Conservation (phyloP, 2,329 filamentous ascomycete species). For the Pseudogymnoascus sp. region DNA sequence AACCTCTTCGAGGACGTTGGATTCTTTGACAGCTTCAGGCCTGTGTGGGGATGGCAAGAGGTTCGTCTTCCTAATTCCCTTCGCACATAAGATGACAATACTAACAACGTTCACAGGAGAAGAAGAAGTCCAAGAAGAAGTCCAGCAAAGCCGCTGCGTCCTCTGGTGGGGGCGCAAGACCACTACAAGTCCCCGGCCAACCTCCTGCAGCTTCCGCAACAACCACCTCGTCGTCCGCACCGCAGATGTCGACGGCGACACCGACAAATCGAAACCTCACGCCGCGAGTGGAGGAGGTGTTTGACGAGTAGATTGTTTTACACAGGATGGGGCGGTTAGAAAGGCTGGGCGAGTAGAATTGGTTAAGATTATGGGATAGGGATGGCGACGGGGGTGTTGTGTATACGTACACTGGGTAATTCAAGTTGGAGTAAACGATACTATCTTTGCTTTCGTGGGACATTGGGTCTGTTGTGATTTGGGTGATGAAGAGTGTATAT, state of each 20-base stretch:
- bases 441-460: not conserved
- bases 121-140: conserved; percentile 32
- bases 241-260: conserved; percentile 29
- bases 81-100: not conserved
- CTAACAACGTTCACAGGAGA: conserved; percentile 21
- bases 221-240: conserved; percentile 30
- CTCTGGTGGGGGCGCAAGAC: conserved; percentile 22
- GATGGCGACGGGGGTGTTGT: not conserved
- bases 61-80: conserved; percentile 40
- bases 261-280: conserved; percentile 33
- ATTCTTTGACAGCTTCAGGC: conserved; percentile 94
- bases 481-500: not conserved
- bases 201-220: conserved; percentile 28
- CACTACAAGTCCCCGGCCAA: conserved; percentile 27
- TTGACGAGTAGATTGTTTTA: conserved; percentile 20
- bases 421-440: not conserved
- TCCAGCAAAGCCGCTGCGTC: conserved; percentile 25
- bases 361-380: not conserved
- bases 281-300: conserved; percentile 38
- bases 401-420: conserved; percentile 1
- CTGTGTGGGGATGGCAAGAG: conserved; percentile 97
- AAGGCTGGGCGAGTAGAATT: not conserved
- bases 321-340: not conserved
- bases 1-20: conserved; percentile 98
- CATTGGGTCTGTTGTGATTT: not conserved